Base-by-base conservation (phyloP, 2,329 filamentous ascomycete species). In the Pyricularia grisea region DNA sequence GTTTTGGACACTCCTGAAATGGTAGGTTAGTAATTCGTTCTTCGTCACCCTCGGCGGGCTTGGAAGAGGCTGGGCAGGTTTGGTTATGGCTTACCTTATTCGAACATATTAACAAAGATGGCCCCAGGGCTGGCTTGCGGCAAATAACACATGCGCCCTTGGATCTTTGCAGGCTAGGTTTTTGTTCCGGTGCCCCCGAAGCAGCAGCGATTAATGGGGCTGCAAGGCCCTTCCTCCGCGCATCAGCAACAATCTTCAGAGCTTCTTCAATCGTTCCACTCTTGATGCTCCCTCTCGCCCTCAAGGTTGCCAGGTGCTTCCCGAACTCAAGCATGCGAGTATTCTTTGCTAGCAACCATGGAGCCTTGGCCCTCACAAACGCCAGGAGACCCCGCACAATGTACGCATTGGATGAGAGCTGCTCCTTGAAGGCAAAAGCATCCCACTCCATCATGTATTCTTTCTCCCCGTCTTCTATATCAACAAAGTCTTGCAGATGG, bases 381-480 rank as follows among this genome's bases (percentile, higher is more conserved):
- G 78, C 79, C 61, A 85, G 74, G 78, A 87, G 86, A 23, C 82
- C 79, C 3, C 80, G 80, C 12, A 84, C 80, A 14, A 88, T 79
- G 72, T 84, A 86, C 3, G 82, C 81, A 33, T 81, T 81, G 4
- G 84, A 83, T 5, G 83, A 84, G 65, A 87, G 76, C 68, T 81
- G 82, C 72, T 84, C 81, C 64, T 78, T 78, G 10, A 85, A 80
- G 65, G 87, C 82, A 72, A 84, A 87, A 0, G 81, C 79, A 70
- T 88, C 85, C 86, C 86, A 88, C 71, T 85, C 83, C 72, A 81
- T 80, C 69, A 88, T 85, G 70, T 85, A 88, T 71, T 87, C 85
- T 74, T 85, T 86, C 73, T 88, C 86, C 20, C 81, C 78, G 2
- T 78, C 74, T 14, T 82, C 82, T 30, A 88, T 81, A 71, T 88